Percentiles rank a stretch among this genome's conserved stretches.
phyloP scores from a whole-genome alignment of 2,329 filamentous ascomycete genomes.

The Ceratocystis cubensis region DNA sequence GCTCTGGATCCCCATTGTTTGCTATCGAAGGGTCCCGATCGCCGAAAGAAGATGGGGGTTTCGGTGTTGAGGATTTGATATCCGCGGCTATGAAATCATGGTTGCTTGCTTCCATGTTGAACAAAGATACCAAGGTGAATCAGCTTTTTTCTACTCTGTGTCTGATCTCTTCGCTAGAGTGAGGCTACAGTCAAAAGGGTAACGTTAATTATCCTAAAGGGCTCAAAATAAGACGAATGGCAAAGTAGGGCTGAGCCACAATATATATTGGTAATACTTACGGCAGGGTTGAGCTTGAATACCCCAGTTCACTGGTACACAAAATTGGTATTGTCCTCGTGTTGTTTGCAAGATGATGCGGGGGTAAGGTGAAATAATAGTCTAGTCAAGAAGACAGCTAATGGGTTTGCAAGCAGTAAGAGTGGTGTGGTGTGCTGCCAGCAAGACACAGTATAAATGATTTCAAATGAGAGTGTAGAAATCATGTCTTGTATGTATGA shows the following conservation, averaged over 20 bases:
- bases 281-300: not conserved
- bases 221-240: not conserved
- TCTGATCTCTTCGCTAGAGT: not conserved
- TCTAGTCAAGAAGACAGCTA: too few relatives aligned
- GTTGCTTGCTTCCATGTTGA: not conserved
- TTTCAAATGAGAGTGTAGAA: too few relatives aligned
- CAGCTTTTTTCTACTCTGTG: not conserved
- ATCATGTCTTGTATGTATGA: not conserved
- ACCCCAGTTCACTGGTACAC: not conserved
- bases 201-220: not conserved
- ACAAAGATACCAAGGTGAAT: too few relatives aligned
- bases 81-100: not conserved
- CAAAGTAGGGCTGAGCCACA: not conserved
- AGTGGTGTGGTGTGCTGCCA: not conserved
- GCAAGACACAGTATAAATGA: not conserved
- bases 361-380: not conserved
- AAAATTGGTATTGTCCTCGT: not conserved
- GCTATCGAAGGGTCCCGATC: slow-evolving; percentile 32
- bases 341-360: not conserved
- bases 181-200: not conserved
- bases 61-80: not conserved
- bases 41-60: not conserved
- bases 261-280: not conserved
- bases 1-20: slow-evolving; percentile 15
- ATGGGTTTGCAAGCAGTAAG: not conserved